Base-by-base conservation (phyloP, 225 moss, liverwort and hornwort genomes). In the Pseudisothecium myosuroides region DNA sequence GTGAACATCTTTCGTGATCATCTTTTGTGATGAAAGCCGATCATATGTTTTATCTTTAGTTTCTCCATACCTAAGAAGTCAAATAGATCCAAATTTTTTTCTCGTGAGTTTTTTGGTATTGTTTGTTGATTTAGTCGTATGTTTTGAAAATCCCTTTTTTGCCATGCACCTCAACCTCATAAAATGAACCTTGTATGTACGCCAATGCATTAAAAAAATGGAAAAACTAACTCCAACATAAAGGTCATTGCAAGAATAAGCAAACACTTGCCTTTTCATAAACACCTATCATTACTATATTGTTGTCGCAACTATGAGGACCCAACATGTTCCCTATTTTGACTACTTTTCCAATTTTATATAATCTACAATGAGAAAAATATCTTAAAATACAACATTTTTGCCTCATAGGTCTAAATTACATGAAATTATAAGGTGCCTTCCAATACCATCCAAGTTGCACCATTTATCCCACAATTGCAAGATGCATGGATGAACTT, bases 11-110 rank as follows among this genome's bases (percentile, higher is more conserved):
- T n/a, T n/a, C n/a, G n/a, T n/a, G 2, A 45, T 29, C 72, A 43
- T 72, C 28, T 73, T 73, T 73, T 10, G 11, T 29, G 6, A 45
- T 73, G 17, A 72, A 29, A 45, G 28, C 6, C 29, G 29, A 73
- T 45, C 6, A 17, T 0, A 6, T 45, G 1, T 73, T 73, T 73
- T 29, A 17, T 45, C 41, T 41, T 41, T 15, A 5, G 3, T 71
- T 26, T 15, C 0, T 0, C 41, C 9, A 71, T 41, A 14, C 8
- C 5, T 26, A 9, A 5, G 3, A 39, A 39, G 7, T 69, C 13
- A 39, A 14, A 69, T 0, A 39, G 2, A 22, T n/a, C 23, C 4
- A 5, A 37, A 43, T 27, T 27, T 27, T 43, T 72, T 72, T 5
- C 14, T 23, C 24, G 39, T 39, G 4, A 39, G 9, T 3, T 41